Conservation (phyloP, 208 protist genomes). For the Crithidia brevicula region DNA sequence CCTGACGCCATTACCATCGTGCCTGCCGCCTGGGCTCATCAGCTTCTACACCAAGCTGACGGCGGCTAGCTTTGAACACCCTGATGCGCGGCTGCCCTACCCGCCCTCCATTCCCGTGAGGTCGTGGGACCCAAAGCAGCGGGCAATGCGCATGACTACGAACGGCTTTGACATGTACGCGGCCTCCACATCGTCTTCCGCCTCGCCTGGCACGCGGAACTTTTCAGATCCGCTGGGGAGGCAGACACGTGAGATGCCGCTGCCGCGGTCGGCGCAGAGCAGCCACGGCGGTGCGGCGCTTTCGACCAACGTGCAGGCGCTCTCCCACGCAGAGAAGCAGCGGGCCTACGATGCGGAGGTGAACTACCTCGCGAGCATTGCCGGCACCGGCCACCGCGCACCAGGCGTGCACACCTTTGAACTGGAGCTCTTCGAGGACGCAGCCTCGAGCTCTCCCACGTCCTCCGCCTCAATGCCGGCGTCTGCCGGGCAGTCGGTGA, state of each 20-base stretch:
- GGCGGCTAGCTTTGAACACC: conserved; percentile 47
- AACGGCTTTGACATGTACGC: conserved; percentile 73
- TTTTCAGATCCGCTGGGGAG: conserved; percentile 24
- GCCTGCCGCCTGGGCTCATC: conserved; percentile 64
- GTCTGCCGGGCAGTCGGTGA: neutral
- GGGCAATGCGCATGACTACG: conserved; percentile 38
- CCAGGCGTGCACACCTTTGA: conserved; percentile 36
- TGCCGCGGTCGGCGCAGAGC: neutral
- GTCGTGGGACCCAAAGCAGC: conserved; percentile 46
- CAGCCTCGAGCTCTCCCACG: neutral
- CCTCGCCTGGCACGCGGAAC: neutral
- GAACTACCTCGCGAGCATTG: conserved; percentile 60
- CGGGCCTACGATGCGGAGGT: conserved; percentile 54
- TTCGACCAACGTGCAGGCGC: neutral
- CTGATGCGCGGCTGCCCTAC: conserved; percentile 42
- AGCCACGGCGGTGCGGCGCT: neutral
- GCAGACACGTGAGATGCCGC: conserved; percentile 41
- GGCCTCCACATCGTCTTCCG: neutral
- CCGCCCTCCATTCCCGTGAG: conserved; percentile 38
- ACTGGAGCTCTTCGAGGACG: conserved; percentile 54
- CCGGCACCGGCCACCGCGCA: conserved; percentile 23
- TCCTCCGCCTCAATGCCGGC: neutral
- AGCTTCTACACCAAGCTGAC: conserved; percentile 16
- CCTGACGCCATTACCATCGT: conserved; percentile 49
- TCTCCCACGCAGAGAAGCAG: conserved; percentile 20